Conservation (phyloP, 495 filamentous ascomycete genomes). For the Aspergillus funiculosus region DNA sequence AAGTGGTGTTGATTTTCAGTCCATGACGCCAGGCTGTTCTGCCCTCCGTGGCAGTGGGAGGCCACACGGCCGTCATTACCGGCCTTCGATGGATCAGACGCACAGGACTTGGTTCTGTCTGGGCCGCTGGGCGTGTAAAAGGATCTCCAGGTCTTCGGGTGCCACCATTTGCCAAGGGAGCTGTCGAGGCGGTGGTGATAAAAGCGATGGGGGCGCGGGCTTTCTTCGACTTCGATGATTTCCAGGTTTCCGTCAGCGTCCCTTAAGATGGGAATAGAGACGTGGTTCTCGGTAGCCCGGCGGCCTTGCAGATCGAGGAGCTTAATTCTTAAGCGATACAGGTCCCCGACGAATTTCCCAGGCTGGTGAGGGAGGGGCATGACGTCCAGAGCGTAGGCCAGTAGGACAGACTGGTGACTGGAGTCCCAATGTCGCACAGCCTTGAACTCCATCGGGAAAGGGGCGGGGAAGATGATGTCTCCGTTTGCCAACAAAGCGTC, state of each 20-base stretch:
- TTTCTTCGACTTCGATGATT: conserved; percentile 23
- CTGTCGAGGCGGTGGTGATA: not conserved
- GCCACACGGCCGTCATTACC: conserved; percentile 8
- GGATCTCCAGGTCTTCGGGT: conserved; percentile 26
- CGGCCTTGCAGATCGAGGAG: conserved; percentile 29
- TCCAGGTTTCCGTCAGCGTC: conserved; percentile 27
- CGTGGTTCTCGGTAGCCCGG: conserved; percentile 52
- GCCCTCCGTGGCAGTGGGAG: not conserved
- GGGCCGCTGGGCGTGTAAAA: not conserved
- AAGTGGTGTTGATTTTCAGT: conserved; percentile 19
- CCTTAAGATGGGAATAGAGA: conserved; percentile 47
- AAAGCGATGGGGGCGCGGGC: conserved; percentile 10
- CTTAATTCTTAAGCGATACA: conserved; percentile 25
- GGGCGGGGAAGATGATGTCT: conserved; percentile 39
- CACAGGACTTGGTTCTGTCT: conserved; percentile 8
- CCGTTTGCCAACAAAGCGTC: conserved; percentile 40
- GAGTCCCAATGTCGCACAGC: conserved; percentile 21
- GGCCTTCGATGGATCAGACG: not conserved
- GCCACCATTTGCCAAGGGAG: conserved; percentile 13
- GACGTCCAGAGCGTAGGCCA: conserved; percentile 27
- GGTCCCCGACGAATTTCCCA: conserved; percentile 13
- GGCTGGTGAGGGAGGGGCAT: conserved; percentile 22
- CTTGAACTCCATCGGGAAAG: conserved; percentile 29
- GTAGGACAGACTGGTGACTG: conserved; percentile 12
- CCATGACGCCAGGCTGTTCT: conserved; percentile 15